phyloP scores from a whole-genome alignment of 345 rosid species.

The Ceriops tagal region DNA sequence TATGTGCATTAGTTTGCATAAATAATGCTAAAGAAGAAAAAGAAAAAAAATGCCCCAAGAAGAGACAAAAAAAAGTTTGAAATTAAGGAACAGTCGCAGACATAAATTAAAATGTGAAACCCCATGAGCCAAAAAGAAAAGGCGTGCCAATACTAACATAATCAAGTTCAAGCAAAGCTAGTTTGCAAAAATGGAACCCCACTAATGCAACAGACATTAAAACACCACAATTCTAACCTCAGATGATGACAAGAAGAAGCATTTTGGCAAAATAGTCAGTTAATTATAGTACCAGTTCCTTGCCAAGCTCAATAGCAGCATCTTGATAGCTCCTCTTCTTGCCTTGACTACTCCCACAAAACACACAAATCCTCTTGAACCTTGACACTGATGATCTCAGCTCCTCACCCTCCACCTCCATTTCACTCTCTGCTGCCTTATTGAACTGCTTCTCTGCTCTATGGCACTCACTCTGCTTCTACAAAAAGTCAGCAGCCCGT shows the following conservation, averaged over 20 bases:
- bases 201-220: too few species aligned
- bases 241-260: not conserved
- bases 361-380: slow-evolving; percentile 89
- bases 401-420: slow-evolving; percentile 34
- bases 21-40: not conserved
- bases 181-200: too few species aligned
- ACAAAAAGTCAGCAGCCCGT: not conserved
- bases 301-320: slow-evolving; percentile 81
- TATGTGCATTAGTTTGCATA: not conserved
- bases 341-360: slow-evolving; percentile 93
- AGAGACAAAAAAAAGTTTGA: slow-evolving; percentile 1
- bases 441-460: not conserved
- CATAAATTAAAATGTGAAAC: slow-evolving; percentile 11
- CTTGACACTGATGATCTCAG: slow-evolving; percentile 32
- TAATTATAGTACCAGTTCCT: slow-evolving; percentile 55
- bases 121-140: slow-evolving; percentile 7
- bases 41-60: slow-evolving; percentile 1
- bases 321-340: slow-evolving; percentile 66
- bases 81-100: not conserved
- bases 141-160: not conserved
- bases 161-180: not conserved
- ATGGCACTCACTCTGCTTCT: not conserved
- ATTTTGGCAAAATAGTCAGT: not conserved
- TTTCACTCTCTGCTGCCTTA: slow-evolving; percentile 6
- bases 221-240: too few species aligned